These are phyloP conservation scores for Cladosporium sp. DNA, from an alignment of 2,329 filamentous ascomycete species.

Conservation along the genomic window DNA sequence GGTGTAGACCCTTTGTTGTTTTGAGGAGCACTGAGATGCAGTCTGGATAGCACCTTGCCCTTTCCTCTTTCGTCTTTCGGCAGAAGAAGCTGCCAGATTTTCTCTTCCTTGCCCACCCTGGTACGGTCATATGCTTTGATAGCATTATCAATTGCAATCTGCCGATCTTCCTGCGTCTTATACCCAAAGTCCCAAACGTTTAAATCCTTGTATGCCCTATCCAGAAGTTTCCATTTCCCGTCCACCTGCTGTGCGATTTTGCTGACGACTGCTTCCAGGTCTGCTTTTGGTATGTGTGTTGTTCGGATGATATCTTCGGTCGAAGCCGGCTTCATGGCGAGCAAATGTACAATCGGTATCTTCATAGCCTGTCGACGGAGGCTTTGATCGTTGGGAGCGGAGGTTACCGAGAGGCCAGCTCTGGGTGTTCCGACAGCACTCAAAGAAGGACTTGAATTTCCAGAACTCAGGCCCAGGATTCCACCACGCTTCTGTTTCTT, in stretches of 20 bases:
- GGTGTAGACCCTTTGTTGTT: constrained; percentile 24
- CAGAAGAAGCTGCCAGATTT: constrained; percentile 59
- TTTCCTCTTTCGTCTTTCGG: constrained; percentile 59
- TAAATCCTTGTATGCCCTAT: constrained; percentile 58
- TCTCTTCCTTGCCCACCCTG: constrained; percentile 56
- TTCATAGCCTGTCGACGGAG: constrained; percentile 38
- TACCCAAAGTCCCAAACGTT: constrained; percentile 61
- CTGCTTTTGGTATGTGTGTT: constrained; percentile 46
- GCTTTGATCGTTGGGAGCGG: constrained; percentile 31
- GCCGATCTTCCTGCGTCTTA: constrained; percentile 50
- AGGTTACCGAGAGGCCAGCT: constrained; percentile 33
- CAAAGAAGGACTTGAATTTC: constrained; percentile 37
- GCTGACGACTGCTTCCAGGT: constrained; percentile 43
- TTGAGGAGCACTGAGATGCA: constrained; percentile 44
- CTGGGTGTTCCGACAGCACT: constrained; percentile 33
- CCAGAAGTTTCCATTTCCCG: constrained; percentile 52
- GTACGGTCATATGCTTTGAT: constrained; percentile 61
- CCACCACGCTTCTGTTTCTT: constrained; percentile 25
- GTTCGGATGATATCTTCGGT: constrained; percentile 44
- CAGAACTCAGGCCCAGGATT: constrained; percentile 24
- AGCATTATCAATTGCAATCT: constrained; percentile 58
- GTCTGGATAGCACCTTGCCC: constrained; percentile 56
- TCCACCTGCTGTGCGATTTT: constrained; percentile 51
- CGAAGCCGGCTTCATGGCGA: constrained; percentile 50
- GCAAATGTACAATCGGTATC: constrained; percentile 47